These are phyloP conservation scores for Diaporthe helianthi DNA, from an alignment of 2,329 filamentous ascomycete species.

Conservation along the genomic window DNA sequence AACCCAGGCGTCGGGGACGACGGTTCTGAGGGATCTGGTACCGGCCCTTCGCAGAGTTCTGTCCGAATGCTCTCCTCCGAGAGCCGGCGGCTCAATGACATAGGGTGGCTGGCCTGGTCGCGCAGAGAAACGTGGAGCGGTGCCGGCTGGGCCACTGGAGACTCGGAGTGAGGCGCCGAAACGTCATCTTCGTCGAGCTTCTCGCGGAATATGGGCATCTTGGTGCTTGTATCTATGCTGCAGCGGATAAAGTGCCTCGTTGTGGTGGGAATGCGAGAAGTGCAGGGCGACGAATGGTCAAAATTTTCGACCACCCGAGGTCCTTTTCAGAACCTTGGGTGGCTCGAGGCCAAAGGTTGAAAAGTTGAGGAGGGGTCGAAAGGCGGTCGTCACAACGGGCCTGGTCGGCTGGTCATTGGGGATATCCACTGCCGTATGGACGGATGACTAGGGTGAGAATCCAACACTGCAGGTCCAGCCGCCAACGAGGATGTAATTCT, in stretches of 20 bases:
- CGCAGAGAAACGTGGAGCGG: constrained; percentile 7
- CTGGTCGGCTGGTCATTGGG: constrained; percentile 20
- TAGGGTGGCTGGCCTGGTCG: constrained; percentile 1
- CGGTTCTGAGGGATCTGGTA: constrained; percentile 50
- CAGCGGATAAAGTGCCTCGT: background rate
- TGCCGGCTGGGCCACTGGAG: constrained; percentile 3
- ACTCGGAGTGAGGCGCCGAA: constrained; percentile 22
- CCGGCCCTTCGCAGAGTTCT: constrained; percentile 65
- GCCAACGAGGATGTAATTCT: background rate
- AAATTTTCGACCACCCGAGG: constrained; percentile 32
- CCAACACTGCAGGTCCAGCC: constrained; percentile 10
- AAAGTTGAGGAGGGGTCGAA: background rate
- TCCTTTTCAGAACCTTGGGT: constrained; percentile 35
- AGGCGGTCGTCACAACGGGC: constrained; percentile 25
- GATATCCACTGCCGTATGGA: constrained; percentile 8
- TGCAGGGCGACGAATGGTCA: background rate
- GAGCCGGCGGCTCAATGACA: constrained; percentile 45
- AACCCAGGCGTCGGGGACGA: constrained; percentile 43
- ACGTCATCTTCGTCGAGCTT: constrained; percentile 29
- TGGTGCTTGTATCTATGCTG: background rate
- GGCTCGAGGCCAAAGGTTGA: constrained; percentile 12
- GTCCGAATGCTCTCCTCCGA: constrained; percentile 69
- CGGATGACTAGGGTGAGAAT: constrained; percentile 14
- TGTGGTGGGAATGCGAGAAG: background rate
- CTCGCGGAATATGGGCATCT: constrained; percentile 34